Evolutionary conservation across 306 rosid species (phyloP).

Genomic region (Fragaria ananassa): DNA sequence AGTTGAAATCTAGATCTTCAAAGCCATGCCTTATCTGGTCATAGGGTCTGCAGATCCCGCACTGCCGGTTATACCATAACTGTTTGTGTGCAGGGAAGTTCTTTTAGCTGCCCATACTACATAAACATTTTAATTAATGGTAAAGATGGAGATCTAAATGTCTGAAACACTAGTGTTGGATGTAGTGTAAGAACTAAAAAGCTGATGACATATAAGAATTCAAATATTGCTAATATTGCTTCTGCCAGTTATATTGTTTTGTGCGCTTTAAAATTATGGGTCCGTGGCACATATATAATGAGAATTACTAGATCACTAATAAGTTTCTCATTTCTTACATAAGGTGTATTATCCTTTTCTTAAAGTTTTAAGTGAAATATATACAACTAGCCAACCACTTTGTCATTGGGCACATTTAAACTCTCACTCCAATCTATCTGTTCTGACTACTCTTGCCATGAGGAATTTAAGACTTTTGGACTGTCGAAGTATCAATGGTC

Average conservation of each 20-base stretch:
- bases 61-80: not conserved
- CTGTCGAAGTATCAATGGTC: not conserved
- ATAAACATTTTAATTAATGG: not conserved
- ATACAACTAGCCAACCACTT: not conserved
- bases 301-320: not conserved
- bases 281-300: not conserved
- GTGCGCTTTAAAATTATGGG: not conserved
- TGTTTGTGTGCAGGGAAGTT: not conserved
- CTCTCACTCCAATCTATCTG: conserved; percentile 5
- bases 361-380: not conserved
- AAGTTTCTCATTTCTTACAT: not conserved
- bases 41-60: conserved; percentile 5
- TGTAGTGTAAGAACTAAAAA: not conserved
- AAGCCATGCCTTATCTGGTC: conserved; percentile 1
- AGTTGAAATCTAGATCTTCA: not conserved
- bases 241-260: not conserved
- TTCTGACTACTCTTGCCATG: not conserved
- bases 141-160: not conserved
- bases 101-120: not conserved
- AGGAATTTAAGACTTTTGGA: not conserved
- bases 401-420: not conserved
- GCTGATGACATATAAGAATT: not conserved
- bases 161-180: not conserved
- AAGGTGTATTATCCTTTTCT: not conserved
- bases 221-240: not conserved